These are phyloP conservation scores for Mycena chlorophos DNA, from an alignment of 768 basidiomycete species.

Conservation along the genomic window DNA sequence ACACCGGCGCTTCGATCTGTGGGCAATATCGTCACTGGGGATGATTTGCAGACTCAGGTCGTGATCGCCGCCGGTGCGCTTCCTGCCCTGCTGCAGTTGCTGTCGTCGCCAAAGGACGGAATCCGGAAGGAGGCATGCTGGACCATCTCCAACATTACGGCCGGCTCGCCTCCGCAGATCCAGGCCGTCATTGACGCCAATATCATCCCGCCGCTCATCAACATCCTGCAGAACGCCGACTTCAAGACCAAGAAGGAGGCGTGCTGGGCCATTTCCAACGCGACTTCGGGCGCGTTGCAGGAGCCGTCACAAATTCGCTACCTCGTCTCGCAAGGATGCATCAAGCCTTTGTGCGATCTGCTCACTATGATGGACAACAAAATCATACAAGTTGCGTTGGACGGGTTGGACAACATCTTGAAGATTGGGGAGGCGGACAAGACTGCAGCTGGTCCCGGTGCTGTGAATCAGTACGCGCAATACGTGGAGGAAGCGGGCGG, in stretches of 20 bases:
- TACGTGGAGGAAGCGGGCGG: constrained; percentile 98
- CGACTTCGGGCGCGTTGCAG: constrained; percentile 95
- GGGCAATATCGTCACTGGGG: constrained; percentile 98
- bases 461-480: constrained; percentile 87
- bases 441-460: constrained; percentile 75
- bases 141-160: constrained; percentile 99
- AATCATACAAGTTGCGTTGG: constrained; percentile 97
- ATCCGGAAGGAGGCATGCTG: constrained; percentile 99
- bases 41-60: constrained; percentile 98
- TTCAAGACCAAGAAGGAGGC: constrained; percentile 99
- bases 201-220: constrained; percentile 96
- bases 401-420: constrained; percentile 96
- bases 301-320: constrained; percentile 97
- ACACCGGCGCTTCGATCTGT: constrained; percentile 98
- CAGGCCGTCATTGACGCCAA: constrained; percentile 97
- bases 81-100: constrained; percentile 86
- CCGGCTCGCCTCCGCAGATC: constrained; percentile 95
- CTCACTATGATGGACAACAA: constrained; percentile 99
- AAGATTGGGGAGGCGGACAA: constrained; percentile 98
- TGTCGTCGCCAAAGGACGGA: constrained; percentile 97
- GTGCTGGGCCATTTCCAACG: constrained; percentile 99
- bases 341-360: constrained; percentile 96
- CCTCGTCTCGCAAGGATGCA: constrained; percentile 95
- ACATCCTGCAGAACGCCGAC: constrained; percentile 95
- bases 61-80: constrained; percentile 98